Percentiles rank a stretch among this genome's conserved stretches.
phyloP scores from a whole-genome alignment of 176 grass and related monocot species.

The Phoenix roebelenii region DNA sequence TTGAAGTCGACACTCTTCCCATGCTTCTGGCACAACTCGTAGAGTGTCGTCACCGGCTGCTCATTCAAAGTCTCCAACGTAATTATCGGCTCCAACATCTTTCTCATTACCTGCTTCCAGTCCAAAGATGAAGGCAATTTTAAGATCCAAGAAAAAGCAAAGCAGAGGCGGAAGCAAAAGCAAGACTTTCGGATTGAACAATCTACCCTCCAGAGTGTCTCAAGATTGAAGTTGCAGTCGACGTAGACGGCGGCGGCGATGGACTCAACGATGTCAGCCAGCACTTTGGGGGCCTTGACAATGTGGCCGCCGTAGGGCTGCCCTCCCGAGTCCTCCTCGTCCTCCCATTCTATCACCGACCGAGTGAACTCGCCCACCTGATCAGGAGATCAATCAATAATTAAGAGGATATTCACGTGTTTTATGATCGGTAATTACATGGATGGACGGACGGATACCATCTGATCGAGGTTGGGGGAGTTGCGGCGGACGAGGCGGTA shows the following conservation, averaged over 20 bases:
- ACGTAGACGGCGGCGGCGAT: slow-evolving; percentile 61
- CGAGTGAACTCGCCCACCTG: slow-evolving; percentile 58
- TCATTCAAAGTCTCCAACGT: slow-evolving; percentile 63
- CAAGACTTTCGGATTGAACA: too few species aligned
- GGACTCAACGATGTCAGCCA: slow-evolving; percentile 71
- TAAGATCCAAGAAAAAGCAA: slow-evolving; percentile 1
- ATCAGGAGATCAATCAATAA: background rate
- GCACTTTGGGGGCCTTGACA: slow-evolving; percentile 61
- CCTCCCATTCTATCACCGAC: slow-evolving; percentile 29
- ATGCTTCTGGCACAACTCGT: slow-evolving; percentile 62
- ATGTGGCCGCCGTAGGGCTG: slow-evolving; percentile 36
- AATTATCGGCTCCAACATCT: slow-evolving; percentile 61
- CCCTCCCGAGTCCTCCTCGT: slow-evolving; percentile 20
- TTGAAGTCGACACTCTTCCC: slow-evolving; percentile 51
- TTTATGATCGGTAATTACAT: too few species aligned
- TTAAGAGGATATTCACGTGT: too few species aligned
- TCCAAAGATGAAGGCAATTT: background rate
- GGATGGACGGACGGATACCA: slow-evolving; percentile 13
- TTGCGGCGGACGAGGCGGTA: slow-evolving; percentile 53
- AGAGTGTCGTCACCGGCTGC: slow-evolving; percentile 60
- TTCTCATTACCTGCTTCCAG: slow-evolving; percentile 35
- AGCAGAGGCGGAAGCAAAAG: background rate
- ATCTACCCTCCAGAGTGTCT: slow-evolving; percentile 62
- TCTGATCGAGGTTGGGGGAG: slow-evolving; percentile 40
- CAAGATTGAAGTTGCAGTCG: slow-evolving; percentile 69